These are phyloP conservation scores for Pulveroboletus sp. DNA, from an alignment of 768 basidiomycete species.

Conservation along the genomic window DNA sequence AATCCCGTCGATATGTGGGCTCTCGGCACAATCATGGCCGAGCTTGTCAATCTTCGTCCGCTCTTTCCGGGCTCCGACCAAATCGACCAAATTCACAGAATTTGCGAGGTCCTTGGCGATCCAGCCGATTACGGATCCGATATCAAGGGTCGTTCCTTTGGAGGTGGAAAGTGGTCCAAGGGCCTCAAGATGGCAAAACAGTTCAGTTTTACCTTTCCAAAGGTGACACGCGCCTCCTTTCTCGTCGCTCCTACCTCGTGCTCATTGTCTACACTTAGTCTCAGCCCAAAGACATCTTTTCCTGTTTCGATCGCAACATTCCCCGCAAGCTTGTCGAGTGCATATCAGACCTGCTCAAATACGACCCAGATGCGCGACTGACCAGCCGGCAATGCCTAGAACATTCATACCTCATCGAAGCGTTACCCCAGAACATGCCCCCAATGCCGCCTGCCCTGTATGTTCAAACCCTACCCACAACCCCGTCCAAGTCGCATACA, in stretches of 20 bases:
- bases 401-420: slow-evolving; percentile 87
- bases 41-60: slow-evolving; percentile 91
- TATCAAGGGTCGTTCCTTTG: slow-evolving; percentile 59
- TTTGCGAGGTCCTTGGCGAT: slow-evolving; percentile 92
- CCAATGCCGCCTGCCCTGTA: slow-evolving; percentile 57
- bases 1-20: slow-evolving; percentile 99
- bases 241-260: background rate
- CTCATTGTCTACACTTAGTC: slow-evolving; percentile 40
- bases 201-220: slow-evolving; percentile 86
- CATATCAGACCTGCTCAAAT: slow-evolving; percentile 87
- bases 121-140: slow-evolving; percentile 84
- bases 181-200: slow-evolving; percentile 86
- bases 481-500: slow-evolving; percentile 36
- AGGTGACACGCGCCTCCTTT: slow-evolving; percentile 46
- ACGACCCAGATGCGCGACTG: slow-evolving; percentile 84
- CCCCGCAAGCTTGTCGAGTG: slow-evolving; percentile 85
- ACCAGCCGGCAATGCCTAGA: slow-evolving; percentile 86
- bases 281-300: slow-evolving; percentile 61
- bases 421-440: slow-evolving; percentile 61
- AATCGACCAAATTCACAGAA: slow-evolving; percentile 87
- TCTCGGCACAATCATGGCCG: slow-evolving; percentile 96
- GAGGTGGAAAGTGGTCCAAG: slow-evolving; percentile 85
- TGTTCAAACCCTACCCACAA: slow-evolving; percentile 36
- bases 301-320: slow-evolving; percentile 75
- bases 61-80: slow-evolving; percentile 94